These are phyloP conservation scores for Monilinia vaccinii-corymbosi DNA, from an alignment of 2,329 filamentous ascomycete species.

Conservation along the genomic window DNA sequence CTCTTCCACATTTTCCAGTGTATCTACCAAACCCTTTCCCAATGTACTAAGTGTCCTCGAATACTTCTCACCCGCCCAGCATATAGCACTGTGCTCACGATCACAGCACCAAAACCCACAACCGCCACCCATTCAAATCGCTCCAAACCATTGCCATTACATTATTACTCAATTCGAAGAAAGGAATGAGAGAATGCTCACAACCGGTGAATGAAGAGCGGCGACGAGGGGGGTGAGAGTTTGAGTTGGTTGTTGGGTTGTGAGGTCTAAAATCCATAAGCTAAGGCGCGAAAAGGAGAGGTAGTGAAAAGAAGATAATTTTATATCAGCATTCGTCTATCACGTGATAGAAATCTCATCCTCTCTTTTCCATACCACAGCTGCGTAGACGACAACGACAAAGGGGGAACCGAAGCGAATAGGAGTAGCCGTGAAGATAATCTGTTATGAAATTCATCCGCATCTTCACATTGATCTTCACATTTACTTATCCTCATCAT, in stretches of 20 bases:
- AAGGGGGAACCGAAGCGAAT: slow-evolving; percentile 28
- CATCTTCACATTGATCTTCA: slow-evolving; percentile 13
- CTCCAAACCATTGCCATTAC: slow-evolving; percentile 32
- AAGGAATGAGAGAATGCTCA: slow-evolving; percentile 33
- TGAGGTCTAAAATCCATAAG: slow-evolving; percentile 37
- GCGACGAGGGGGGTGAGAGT: slow-evolving; percentile 29
- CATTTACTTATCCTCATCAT: slow-evolving; percentile 33
- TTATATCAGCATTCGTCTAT: background rate
- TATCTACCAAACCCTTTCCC: slow-evolving; percentile 27
- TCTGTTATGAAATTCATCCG: slow-evolving; percentile 27
- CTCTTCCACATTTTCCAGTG: slow-evolving; percentile 12
- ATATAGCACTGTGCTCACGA: slow-evolving; percentile 29
- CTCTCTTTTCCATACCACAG: background rate
- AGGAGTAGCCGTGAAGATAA: slow-evolving; percentile 41
- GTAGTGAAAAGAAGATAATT: slow-evolving; percentile 31
- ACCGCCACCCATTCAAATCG: slow-evolving; percentile 34
- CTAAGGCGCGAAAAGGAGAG: slow-evolving; percentile 36
- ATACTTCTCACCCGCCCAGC: slow-evolving; percentile 32
- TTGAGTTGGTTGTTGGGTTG: slow-evolving; percentile 37
- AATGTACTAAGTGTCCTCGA: slow-evolving; percentile 35
- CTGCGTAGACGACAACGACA: background rate
- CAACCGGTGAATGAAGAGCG: slow-evolving; percentile 36
- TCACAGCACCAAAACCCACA: slow-evolving; percentile 30
- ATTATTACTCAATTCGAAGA: slow-evolving; percentile 34
- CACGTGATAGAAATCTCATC: slow-evolving; percentile 9